Percentiles rank a stretch among this genome's conserved stretches.
Conservation (phyloP, 2,329 filamentous ascomycete genomes). For the Hawksworthiomyces lignivorus region DNA sequence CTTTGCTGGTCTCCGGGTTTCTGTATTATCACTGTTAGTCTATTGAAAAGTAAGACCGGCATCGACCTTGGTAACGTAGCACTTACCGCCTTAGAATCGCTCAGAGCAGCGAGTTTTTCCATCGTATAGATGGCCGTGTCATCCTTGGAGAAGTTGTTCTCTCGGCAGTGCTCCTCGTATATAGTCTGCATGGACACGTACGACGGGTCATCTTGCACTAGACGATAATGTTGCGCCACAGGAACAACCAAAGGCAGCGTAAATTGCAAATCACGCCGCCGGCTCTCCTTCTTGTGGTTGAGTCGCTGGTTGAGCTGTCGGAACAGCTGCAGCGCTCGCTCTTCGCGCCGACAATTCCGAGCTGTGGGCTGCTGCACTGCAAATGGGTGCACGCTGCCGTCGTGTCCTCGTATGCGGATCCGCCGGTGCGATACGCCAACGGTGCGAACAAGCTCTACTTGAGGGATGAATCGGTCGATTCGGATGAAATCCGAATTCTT, state of each 20-base stretch:
- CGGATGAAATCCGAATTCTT: constrained; percentile 98
- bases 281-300: constrained; percentile 86
- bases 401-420: constrained; percentile 92
- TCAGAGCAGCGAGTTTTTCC: constrained; percentile 77
- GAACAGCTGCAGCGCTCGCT: constrained; percentile 93
- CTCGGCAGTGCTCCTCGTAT: constrained; percentile 92
- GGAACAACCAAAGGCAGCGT: constrained; percentile 94
- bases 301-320: constrained; percentile 92
- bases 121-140: constrained; percentile 92
- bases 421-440: constrained; percentile 88
- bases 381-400: constrained; percentile 94
- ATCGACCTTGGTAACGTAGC: neutral
- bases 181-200: constrained; percentile 92
- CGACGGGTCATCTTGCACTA: constrained; percentile 91
- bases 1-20: constrained; percentile 64
- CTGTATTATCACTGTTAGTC: too few relatives aligned
- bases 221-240: constrained; percentile 84
- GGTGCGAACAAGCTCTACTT: constrained; percentile 85
- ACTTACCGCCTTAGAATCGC: constrained; percentile 60
- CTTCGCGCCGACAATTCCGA: constrained; percentile 84
- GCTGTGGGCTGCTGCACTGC: constrained; percentile 94
- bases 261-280: constrained; percentile 90
- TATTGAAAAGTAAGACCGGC: constrained; percentile 1
- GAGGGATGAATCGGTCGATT: constrained; percentile 92
- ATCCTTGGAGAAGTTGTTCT: constrained; percentile 82